Conservation (phyloP, 164 flowering plant species). For the Chloranthus sessilifolius region DNA sequence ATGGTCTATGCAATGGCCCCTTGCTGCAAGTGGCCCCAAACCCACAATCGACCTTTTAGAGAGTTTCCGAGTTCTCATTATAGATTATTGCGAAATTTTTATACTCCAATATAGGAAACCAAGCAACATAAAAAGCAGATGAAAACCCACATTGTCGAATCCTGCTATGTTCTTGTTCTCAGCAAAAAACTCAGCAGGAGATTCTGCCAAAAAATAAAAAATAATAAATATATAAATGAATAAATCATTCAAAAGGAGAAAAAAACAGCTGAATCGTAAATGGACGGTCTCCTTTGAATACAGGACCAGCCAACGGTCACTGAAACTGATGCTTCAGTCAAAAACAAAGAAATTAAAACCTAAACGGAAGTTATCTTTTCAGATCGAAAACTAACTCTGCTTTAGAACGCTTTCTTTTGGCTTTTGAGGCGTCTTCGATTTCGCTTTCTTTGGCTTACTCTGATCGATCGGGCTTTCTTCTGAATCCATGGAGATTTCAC, state of each 20-base stretch:
- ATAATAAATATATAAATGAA: background rate
- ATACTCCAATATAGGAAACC: no score
- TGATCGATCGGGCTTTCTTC: conserved; percentile 43
- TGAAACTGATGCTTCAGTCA: no score
- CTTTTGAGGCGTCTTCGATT: conserved; percentile 50
- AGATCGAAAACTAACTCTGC: conserved; percentile 52
- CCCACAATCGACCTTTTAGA: no score
- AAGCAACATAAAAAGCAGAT: no score
- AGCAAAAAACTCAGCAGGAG: conserved; percentile 98
- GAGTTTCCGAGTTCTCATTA: no score
- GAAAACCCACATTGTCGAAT: conserved; percentile 73
- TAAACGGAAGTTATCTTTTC: no score
- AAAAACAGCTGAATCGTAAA: conserved; percentile 10
- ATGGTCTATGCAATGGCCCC: no score
- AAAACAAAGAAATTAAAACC: no score
- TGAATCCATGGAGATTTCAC: conserved; percentile 30
- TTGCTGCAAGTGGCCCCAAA: no score
- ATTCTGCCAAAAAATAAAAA: conserved; percentile 53
- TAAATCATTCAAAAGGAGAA: background rate
- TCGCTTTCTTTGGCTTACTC: conserved; percentile 37
- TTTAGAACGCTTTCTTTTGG: conserved; percentile 68
- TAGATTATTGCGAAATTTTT: no score
- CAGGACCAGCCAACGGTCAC: no score
- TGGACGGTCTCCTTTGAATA: no score
- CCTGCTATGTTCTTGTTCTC: conserved; percentile 98